Evolutionary conservation across 2,329 filamentous ascomycete species (phyloP), one percentile per base, ranked within the genome.

Genomic region (Trichoderma sp.): DNA sequence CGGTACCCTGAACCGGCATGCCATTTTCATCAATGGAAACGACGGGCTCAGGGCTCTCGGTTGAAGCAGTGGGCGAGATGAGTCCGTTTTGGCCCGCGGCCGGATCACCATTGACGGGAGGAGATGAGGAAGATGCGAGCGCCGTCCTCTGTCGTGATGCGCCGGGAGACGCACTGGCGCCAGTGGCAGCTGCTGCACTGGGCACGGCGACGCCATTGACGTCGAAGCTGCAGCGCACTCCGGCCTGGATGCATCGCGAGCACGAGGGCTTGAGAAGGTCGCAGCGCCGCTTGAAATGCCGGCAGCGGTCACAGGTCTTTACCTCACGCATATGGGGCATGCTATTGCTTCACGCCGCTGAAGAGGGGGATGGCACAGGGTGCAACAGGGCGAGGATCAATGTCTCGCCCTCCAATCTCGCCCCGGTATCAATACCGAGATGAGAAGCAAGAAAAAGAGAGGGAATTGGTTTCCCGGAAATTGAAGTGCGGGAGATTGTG

Each of bases 221-320:
- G 55, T 76, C 75, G 68, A 78, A 79, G 71, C 77, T 79, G 73
- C 78, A 79, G 33, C 73, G 75, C 24, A 78, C 74, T 29, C 76
- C 74, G 4, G 77, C 78, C 64, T 79, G 76, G 4, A 77, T 70
- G 68, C 78, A 80, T 52, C 78, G 76, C 8, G 77, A 76, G 70
- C 78, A 80, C 2, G 77, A 74, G 11, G 78, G 78, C 71, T 78
- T 79, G 52, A 78, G 68, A 13, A 79, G 75, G 63, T 80, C 78
- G 72, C 78, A 80, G 57, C 78, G 75, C 55, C 78, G 76, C 71
- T 79, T 79, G 71, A 78, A 79, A 60, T 78, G 77, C 61, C 78
- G 78, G 69, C 78, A 80, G 62, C 78, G 77, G 66, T 78, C 76
- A 72, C 78, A 80, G 40, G 78, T 79, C 74, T 76, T 79, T 69